phyloP scores from a whole-genome alignment of 2,329 filamentous ascomycete genomes.

The Colletotrichum viniferum region DNA sequence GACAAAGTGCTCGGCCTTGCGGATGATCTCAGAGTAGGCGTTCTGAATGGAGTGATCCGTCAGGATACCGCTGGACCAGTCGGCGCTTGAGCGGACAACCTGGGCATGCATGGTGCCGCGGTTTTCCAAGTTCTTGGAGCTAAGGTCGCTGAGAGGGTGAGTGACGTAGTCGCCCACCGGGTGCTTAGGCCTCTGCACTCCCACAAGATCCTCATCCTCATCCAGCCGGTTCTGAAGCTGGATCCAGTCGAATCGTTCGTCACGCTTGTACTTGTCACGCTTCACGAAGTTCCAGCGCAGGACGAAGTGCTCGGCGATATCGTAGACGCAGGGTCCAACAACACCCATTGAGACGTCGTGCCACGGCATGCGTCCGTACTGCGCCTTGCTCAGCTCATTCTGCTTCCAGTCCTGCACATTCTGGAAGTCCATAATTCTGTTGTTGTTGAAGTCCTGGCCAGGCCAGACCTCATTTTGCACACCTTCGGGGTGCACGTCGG shows the following conservation, averaged over 20 bases:
- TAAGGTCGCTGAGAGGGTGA: constrained; percentile 76
- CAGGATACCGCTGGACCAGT: constrained; percentile 93
- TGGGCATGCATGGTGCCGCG: constrained; percentile 82
- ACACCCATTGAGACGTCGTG: constrained; percentile 93
- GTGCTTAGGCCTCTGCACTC: constrained; percentile 86
- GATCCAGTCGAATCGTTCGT: constrained; percentile 84
- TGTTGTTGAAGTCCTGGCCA: constrained; percentile 98
- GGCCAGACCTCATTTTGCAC: constrained; percentile 87
- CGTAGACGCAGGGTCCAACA: constrained; percentile 87
- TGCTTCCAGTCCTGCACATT: constrained; percentile 90
- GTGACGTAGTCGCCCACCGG: constrained; percentile 87
- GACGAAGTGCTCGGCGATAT: constrained; percentile 95
- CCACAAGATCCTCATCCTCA: constrained; percentile 83
- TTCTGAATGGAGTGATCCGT: constrained; percentile 87
- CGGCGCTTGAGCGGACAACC: constrained; percentile 84
- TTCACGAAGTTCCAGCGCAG: constrained; percentile 97
- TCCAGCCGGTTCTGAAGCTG: constrained; percentile 76
- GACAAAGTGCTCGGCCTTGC: constrained; percentile 87
- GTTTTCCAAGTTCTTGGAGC: constrained; percentile 65
- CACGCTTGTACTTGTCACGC: constrained; percentile 96
- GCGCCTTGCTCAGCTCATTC: constrained; percentile 89
- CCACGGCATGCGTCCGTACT: constrained; percentile 97
- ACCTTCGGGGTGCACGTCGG: constrained; percentile 86
- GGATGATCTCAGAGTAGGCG: constrained; percentile 83
- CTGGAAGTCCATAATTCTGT: constrained; percentile 94